Base-by-base conservation (phyloP, 148 eudicot genomes). In the Fallopia convolvulus region DNA sequence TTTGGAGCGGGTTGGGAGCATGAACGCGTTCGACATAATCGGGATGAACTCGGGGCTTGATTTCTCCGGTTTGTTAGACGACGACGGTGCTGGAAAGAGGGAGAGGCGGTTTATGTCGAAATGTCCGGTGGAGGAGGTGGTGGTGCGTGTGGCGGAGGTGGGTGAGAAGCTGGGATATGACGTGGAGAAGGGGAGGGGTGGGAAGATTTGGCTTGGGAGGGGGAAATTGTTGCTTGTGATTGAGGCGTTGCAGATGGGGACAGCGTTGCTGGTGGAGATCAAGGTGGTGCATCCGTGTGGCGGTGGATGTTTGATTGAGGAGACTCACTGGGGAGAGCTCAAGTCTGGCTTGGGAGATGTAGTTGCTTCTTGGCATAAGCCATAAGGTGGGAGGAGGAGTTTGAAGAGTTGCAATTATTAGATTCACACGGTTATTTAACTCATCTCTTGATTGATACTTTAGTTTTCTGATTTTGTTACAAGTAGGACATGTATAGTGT, bases 151-250 rank as follows among this genome's bases (percentile, higher is more conserved):
- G 70, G 39, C 13, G 18, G 41, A 63, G 40, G 40, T 32, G 39
- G 70, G 70, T 21, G 41, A 8, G 7, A 30, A 30, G 2, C 13
- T 65, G 4, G 70, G 70, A 1, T 65, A 65, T 14, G 70, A 65
- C 4, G 70, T 65, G 41, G 70, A 65, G 70, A 65, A 30, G 41
- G 70, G 70, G 7, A 58, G 21, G 1, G 65, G 65, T 58, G 65
- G 65, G 65, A 58, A 58, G 65, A 58, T 58, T n/a, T 58, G 39
- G 70, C 70, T 65, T 65, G 70, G 70, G n/a, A 65, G 17, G 70
- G 70, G 40, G 41, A 65, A 32, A 14, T 32, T 65, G 40, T 3
- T 65, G 70, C 40, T 65, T 30, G 70, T 65, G 33, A 26, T 32
- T 12, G 70, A 65, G 40, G 18, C 12, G 4, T 65, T 32, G 41